Percentiles rank a stretch among this genome's conserved stretches.
phyloP scores from a whole-genome alignment of 2,329 filamentous ascomycete species.

The Madurella fahalii region DNA sequence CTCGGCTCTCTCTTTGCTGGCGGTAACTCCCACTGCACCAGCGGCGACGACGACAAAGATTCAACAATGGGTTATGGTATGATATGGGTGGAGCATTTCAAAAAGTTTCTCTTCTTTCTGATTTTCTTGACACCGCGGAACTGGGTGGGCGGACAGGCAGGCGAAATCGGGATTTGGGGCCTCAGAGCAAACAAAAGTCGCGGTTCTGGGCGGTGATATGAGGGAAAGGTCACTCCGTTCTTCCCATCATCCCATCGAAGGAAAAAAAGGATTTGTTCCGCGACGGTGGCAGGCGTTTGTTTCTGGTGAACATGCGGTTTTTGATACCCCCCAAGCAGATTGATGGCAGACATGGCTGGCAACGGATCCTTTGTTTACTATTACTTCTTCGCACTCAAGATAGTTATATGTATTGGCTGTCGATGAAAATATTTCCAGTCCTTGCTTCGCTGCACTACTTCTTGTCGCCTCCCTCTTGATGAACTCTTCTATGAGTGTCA shows the following conservation, averaged over 20 bases:
- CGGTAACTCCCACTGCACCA: background rate
- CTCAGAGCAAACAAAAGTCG: background rate
- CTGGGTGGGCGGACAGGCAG: background rate
- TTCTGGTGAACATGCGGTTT: constrained; percentile 42
- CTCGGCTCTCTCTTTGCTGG: too few relatives aligned
- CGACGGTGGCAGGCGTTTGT: constrained; percentile 33
- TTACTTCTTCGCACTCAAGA: too few relatives aligned
- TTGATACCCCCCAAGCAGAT: constrained; percentile 36
- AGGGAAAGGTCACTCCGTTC: background rate
- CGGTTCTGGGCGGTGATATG: background rate
- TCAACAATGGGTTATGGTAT: constrained; percentile 7
- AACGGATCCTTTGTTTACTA: background rate
- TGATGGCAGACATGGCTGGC: constrained; percentile 8
- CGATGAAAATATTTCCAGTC: too few relatives aligned
- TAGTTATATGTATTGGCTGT: too few relatives aligned
- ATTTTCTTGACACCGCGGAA: background rate
- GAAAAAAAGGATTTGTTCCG: background rate
- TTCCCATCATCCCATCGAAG: background rate
- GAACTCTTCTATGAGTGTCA: too few relatives aligned
- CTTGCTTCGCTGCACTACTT: too few relatives aligned
- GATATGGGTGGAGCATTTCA: constrained; percentile 13
- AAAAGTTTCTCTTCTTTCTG: constrained; percentile 9
- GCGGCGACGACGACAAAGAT: constrained; percentile 1
- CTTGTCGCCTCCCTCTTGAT: too few relatives aligned
- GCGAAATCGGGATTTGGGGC: background rate